Base-by-base conservation (phyloP, 257 asterid genomes). In the Anisodus acutangulus region DNA sequence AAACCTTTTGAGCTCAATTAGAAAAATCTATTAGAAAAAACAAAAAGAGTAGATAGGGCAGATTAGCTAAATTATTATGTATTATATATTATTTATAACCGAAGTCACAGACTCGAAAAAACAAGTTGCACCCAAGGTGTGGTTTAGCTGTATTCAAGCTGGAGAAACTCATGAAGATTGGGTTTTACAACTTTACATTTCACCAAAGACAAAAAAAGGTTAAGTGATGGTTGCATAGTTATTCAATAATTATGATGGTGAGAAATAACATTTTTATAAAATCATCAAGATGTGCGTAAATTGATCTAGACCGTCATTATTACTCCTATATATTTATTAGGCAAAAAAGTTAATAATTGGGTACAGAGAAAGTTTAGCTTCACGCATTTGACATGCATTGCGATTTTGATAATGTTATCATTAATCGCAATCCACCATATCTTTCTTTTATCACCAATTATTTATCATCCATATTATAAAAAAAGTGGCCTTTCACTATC, bases 341-440 rank as follows among this genome's bases (percentile, higher is more conserved):
- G 0, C 0, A 13, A 4, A 39, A 39, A 15, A 8, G 1, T 16
- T 15, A 5, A 8, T 16, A 39, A 17, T 16, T 39, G 1, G 8
- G 15, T 13, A 0, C 13, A 47, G 17, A 31, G 13, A 78, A 78
- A 78, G 49, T 26, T 12, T 53, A 78, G 82, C 49, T 53, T 74
- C 82, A 78, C 82, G 82, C 15, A 78, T 78, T 78, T 78, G 64
- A 53, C 82, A 53, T 26, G 64, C 63, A 78, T 31, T 78, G 53
- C 17, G 49, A 31, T 78, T 53, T 53, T 13, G 66, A 53, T 53
- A 53, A 78, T 26, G 31, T 78, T 31, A 13, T 53, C 26, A 53
- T 53, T 78, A 78, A 78, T 53, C 31, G 82, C 82, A 53, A 53
- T 53, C 64, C 49, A 78, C 64, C 15, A 26, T 78, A 8, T 15